Evolutionary conservation across 176 grass and related monocot genomes (phyloP), one percentile per base, ranked within the genome.

Genomic region (Phoenix roebelenii): DNA sequence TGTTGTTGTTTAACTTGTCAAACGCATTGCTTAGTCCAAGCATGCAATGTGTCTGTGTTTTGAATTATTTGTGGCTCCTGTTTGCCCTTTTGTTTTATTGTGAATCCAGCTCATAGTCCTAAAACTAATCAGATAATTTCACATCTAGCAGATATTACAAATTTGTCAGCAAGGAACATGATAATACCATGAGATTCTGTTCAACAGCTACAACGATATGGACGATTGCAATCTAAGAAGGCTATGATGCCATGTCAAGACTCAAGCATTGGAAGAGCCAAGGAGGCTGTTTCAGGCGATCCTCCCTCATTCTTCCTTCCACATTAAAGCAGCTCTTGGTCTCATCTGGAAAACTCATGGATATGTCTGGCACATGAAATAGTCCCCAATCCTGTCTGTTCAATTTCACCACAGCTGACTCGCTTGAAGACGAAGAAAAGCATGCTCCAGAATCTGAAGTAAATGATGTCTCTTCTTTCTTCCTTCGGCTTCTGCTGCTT

Each of bases 251-350:
- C 76, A 77, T 76, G 67, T 90, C 83, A 25, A 90, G 57, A 63
- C 76, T 86, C 72, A 86, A 86, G 76, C 76, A 71, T 64, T 83
- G 76, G 58, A 79, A 74, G 69, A 80, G 76, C 82, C 87, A 90
- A 71, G 82, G 65, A 39, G 74, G 74, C 25, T 85, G 87, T 18
- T 73, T 73, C 61, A 85, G 50, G 44, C 74, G 82, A 76, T 85
- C 79, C 72, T 86, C 69, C 67, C 76, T 86, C 51, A 73, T 55
- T 7, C 28, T 3, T 18, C 39, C 26, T 26, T 60, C 59, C 0
- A 73, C n/a, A 26, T 57, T 23, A 32, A 64, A 66, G 15, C 53
- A 22, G 18, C 18, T 54, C 18, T 69, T 77, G 52, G 59, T 78
- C 77, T 81, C 86, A 66, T 76, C 67, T 64, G 78, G 74, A 67